Conservation (phyloP, 305 asterid genomes). For the Striga hermonthica region DNA sequence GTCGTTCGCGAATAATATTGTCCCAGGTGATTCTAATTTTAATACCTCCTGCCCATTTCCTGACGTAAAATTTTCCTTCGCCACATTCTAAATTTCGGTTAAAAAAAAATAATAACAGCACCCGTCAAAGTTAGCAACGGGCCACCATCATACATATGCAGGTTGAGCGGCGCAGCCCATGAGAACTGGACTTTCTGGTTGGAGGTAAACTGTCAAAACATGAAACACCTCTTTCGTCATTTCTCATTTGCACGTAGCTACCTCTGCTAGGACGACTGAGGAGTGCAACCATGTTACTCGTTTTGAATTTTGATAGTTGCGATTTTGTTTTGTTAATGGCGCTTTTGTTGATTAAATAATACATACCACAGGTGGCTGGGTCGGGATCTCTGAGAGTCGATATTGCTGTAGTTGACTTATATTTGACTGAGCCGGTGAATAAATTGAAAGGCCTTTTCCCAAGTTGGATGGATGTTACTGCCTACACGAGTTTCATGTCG, state of each 20-base stretch:
- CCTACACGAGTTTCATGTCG: constrained; percentile 77
- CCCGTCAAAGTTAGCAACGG: constrained; percentile 57
- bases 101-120: constrained; percentile 43
- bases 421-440: constrained; percentile 50
- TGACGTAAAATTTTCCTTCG: neutral
- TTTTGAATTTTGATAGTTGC: neutral
- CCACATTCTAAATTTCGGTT: constrained; percentile 33
- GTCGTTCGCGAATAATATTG: constrained; percentile 69
- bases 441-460: constrained; percentile 86
- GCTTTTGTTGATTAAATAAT: neutral
- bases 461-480: constrained; percentile 76
- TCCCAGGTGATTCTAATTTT: constrained; percentile 71
- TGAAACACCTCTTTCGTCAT: neutral
- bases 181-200: constrained; percentile 96
- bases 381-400: constrained; percentile 64
- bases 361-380: constrained; percentile 56
- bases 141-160: constrained; percentile 76
- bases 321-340: neutral
- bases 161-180: constrained; percentile 71
- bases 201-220: constrained; percentile 54
- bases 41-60: constrained; percentile 13
- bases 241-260: neutral
- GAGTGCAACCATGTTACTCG: too few relatives aligned
- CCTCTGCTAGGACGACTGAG: too few relatives aligned
- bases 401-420: constrained; percentile 67